Conservation (phyloP, 148 eudicot genomes). For the Arbutus unedo region DNA sequence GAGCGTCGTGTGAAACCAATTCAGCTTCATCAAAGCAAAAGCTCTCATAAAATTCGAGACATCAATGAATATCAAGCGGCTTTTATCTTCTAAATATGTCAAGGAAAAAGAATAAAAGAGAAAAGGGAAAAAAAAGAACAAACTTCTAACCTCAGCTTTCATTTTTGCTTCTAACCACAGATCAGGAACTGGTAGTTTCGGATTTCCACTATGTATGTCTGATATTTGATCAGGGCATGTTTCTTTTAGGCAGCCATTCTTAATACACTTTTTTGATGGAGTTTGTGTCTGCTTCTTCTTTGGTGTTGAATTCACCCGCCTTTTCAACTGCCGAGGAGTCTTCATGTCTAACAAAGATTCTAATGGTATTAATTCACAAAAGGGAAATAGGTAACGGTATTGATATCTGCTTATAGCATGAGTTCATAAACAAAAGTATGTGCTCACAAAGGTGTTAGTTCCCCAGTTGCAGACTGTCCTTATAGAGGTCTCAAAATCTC, state of each 20-base stretch:
- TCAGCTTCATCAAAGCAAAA: not conserved
- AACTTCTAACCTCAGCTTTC: conserved; percentile 67
- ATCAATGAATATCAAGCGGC: not conserved
- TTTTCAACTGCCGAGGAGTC: conserved; percentile 50
- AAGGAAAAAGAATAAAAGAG: not conserved
- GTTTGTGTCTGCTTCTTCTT: conserved; percentile 36
- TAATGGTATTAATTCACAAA: conserved; percentile 2
- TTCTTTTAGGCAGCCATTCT: conserved; percentile 36
- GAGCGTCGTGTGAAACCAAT: not conserved
- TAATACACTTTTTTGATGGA: conserved; percentile 40
- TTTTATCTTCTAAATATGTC: not conserved
- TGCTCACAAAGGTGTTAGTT: conserved; percentile 4
- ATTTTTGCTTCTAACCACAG: conserved; percentile 75
- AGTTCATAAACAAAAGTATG: not conserved
- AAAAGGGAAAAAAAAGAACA: conserved; percentile 2
- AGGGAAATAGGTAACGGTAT: not conserved
- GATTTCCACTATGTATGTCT: conserved; percentile 29
- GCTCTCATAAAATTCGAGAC: not conserved
- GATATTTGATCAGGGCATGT: conserved; percentile 26
- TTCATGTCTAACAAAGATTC: conserved; percentile 35
- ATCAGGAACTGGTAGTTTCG: conserved; percentile 50
- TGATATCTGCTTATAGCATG: conserved; percentile 6
- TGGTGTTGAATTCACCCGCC: conserved; percentile 41
- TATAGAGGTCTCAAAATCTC: not conserved
- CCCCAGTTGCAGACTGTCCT: conserved; percentile 1